These are phyloP conservation scores for Coemansia sp. DNA, from an alignment of 192 early-diverging fungal species.

Conservation along the genomic window DNA sequence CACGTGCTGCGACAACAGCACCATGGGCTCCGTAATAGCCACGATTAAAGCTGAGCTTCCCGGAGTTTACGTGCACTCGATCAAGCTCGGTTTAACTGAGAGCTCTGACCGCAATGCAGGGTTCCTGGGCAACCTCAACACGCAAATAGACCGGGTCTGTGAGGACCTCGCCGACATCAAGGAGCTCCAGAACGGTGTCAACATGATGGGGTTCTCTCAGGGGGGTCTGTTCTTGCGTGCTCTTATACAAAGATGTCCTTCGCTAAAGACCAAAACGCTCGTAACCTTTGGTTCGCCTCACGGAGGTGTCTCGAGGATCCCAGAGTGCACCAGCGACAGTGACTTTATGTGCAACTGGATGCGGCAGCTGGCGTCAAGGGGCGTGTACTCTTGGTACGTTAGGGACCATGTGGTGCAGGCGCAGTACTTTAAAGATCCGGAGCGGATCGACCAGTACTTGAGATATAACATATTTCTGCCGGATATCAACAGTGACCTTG, in stretches of 20 bases:
- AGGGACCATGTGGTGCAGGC: conserved; percentile 87
- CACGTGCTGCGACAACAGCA: conserved; percentile 71
- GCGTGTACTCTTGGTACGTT: conserved; percentile 85
- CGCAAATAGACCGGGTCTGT: conserved; percentile 82
- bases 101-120: conserved; percentile 76
- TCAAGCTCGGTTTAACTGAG: conserved; percentile 68
- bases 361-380: conserved; percentile 73
- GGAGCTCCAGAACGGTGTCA: conserved; percentile 75
- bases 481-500: conserved; percentile 81
- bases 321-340: conserved; percentile 66
- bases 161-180: conserved; percentile 59
- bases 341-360: conserved; percentile 70
- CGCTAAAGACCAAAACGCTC: conserved; percentile 70
- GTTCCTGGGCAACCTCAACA: conserved; percentile 86
- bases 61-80: conserved; percentile 75
- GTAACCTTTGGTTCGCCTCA: conserved; percentile 91
- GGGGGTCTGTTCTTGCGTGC: conserved; percentile 76
- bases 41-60: conserved; percentile 58
- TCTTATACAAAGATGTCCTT: conserved; percentile 82
- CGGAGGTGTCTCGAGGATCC: conserved; percentile 77
- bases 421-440: conserved; percentile 87
- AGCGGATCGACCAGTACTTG: conserved; percentile 70
- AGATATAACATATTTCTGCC: conserved; percentile 84
- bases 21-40: conserved; percentile 58
- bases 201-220: conserved; percentile 91